Conservation (phyloP, 768 basidiomycete species). For the Lentinula aciculospora region DNA sequence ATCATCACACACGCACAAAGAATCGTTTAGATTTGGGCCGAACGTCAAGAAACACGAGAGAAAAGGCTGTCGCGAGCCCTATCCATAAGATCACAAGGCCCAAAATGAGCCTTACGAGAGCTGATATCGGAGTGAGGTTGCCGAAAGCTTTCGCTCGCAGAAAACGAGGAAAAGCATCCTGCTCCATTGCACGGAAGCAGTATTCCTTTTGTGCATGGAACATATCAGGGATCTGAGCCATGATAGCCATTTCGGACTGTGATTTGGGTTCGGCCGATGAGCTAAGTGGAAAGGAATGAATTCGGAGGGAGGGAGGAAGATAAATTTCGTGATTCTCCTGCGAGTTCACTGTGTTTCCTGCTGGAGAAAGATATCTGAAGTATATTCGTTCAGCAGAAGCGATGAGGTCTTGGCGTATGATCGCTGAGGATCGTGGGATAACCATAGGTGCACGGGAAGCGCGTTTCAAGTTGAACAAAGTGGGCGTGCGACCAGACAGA, state of each 20-base stretch:
- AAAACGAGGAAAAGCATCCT: constrained; percentile 92
- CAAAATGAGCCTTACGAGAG: constrained; percentile 77
- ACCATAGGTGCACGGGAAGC: constrained; percentile 89
- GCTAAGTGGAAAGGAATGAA: constrained; percentile 85
- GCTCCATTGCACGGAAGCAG: constrained; percentile 93
- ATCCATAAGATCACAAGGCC: constrained; percentile 91
- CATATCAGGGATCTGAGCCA: constrained; percentile 94
- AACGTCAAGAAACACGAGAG: constrained; percentile 90
- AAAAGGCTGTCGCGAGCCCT: constrained; percentile 87
- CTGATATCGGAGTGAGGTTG: constrained; percentile 89
- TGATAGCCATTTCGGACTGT: constrained; percentile 59
- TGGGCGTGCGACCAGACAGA: constrained; percentile 67
- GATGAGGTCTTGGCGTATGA: constrained; percentile 84
- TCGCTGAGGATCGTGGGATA: constrained; percentile 88
- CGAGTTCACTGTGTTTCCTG: constrained; percentile 67
- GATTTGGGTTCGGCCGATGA: constrained; percentile 67
- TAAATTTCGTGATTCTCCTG: constrained; percentile 97
- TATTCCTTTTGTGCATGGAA: constrained; percentile 98
- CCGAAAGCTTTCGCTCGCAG: constrained; percentile 96
- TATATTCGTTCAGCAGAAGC: constrained; percentile 95
- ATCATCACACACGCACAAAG: constrained; percentile 64
- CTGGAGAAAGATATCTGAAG: constrained; percentile 86
- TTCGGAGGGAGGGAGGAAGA: constrained; percentile 87
- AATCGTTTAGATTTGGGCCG: constrained; percentile 89
- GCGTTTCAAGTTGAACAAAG: constrained; percentile 69